These are phyloP conservation scores for Anisodus acutangulus DNA, from an alignment of 257 asterid genomes.

Conservation along the genomic window DNA sequence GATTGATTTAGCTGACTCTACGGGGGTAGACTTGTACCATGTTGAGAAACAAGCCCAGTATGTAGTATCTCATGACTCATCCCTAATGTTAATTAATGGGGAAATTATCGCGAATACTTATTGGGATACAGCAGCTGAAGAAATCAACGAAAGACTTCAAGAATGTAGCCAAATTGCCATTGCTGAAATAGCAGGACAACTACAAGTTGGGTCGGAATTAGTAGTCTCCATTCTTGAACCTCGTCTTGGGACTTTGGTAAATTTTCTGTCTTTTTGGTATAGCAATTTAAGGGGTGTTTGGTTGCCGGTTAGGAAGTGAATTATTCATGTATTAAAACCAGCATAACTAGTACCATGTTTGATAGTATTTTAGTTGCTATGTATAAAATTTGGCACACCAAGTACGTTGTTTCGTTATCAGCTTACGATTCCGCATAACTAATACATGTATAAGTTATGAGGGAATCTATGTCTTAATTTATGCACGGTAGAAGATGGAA, in stretches of 20 bases:
- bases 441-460: too few species aligned
- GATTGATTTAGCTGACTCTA: constrained; percentile 81
- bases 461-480: too few species aligned
- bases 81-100: constrained; percentile 84
- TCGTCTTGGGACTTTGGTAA: constrained; percentile 88
- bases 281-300: neutral
- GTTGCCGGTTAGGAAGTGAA: too few species aligned
- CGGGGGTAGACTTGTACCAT: constrained; percentile 82
- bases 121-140: constrained; percentile 91
- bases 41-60: constrained; percentile 83
- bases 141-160: constrained; percentile 92
- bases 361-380: too few species aligned
- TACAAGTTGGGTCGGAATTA: constrained; percentile 90
- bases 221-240: constrained; percentile 79
- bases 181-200: constrained; percentile 94
- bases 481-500: too few species aligned
- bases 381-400: too few species aligned
- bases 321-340: too few species aligned
- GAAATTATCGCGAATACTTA: constrained; percentile 79
- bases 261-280: neutral
- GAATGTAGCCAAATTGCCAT: constrained; percentile 94
- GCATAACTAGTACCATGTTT: too few species aligned
- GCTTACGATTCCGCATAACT: too few species aligned
- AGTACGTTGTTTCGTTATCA: too few species aligned
- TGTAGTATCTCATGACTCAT: constrained; percentile 66